Base-by-base conservation (phyloP, 2,329 filamentous ascomycete species). In the Neonectria hederae region DNA sequence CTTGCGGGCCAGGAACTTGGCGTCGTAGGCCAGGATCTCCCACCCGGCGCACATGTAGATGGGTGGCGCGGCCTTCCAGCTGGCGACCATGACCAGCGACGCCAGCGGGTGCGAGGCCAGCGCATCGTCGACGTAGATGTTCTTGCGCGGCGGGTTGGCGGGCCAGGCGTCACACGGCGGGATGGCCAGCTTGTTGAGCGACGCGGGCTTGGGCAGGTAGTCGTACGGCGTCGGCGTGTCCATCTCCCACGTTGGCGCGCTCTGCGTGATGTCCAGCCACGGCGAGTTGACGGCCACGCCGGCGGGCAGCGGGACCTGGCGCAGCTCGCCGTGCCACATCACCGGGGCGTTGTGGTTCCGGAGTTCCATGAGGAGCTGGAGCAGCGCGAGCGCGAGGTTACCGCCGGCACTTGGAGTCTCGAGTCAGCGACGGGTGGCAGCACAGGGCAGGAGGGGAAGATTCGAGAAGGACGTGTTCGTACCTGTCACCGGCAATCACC, bases 1-100 rank as follows among this genome's bases (percentile, higher is more conserved):
- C 42, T 84, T 83, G 43, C 80, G 77, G 0, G 89, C 90, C 2
- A 92, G 74, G 56, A 87, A 87, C 67, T 83, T 84, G 64, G 83
- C 84, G 76, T 94, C 91, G 75, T 93, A 91, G 1, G 86, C 82
- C 10, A 95, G 82, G 69, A 90, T 84, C 78, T 96, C 92, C 81
- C 91, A 87, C 0, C 92, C 92, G 0, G 87, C 84, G 68, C 84
- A 87, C 35, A 94, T 80, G 76, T 88, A 94, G 1, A 92, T 72
- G 0, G 92, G 92, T 8, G 90, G 90, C 0, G 83, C 76, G 0
- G 84, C 85, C 1, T 75, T 70, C 92, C 92, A 96, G 69, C 81
- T 82, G 9, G 76, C 73, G 0, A 83, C 83, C 24, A 87, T 81
- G 4, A 93, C 77, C 1, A 90, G 85, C 0, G 88, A 89, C 0